Evolutionary conservation across 805 yeast species (phyloP).

Genomic region (Barnettozyma siamensis): DNA sequence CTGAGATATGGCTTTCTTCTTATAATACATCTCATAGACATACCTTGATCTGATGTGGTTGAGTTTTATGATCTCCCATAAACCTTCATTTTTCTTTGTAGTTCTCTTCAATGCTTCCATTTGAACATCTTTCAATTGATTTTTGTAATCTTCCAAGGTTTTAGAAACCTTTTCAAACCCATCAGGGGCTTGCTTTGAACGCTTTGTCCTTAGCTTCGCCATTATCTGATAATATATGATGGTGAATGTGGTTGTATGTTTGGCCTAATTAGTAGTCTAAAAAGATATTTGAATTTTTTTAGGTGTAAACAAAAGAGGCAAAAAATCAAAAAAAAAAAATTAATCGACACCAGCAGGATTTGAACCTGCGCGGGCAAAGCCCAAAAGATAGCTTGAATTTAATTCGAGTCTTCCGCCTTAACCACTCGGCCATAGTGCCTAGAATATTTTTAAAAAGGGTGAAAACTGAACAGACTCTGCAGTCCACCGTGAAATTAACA

Average conservation of each 20-base stretch:
- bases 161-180: conserved; percentile 69
- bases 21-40: conserved; percentile 67
- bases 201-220: conserved; percentile 40
- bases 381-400: conserved; percentile 33
- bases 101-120: conserved; percentile 32
- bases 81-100: conserved; percentile 44
- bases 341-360: conserved; percentile 40
- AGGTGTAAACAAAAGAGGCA: neutral
- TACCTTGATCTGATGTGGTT: conserved; percentile 74
- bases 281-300: no score
- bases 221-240: no score
- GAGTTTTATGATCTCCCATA: conserved; percentile 68
- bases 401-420: conserved; percentile 43
- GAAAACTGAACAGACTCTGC: no score
- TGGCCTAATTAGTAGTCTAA: no score
- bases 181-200: conserved; percentile 56
- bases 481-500: no score
- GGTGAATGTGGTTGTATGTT: no score
- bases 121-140: conserved; percentile 51
- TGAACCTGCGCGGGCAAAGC: conserved; percentile 46
- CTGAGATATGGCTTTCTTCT: conserved; percentile 57
- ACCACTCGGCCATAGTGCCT: conserved; percentile 43
- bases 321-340: conserved; percentile 17
- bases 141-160: conserved; percentile 53
- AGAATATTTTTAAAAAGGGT: neutral